A percentile compares a stretch with the other conserved stretches of the same genome.
These are phyloP conservation scores for Ganoderma lucidum DNA, from an alignment of 1,284 basidiomycete genomes.

Conservation along the genomic window DNA sequence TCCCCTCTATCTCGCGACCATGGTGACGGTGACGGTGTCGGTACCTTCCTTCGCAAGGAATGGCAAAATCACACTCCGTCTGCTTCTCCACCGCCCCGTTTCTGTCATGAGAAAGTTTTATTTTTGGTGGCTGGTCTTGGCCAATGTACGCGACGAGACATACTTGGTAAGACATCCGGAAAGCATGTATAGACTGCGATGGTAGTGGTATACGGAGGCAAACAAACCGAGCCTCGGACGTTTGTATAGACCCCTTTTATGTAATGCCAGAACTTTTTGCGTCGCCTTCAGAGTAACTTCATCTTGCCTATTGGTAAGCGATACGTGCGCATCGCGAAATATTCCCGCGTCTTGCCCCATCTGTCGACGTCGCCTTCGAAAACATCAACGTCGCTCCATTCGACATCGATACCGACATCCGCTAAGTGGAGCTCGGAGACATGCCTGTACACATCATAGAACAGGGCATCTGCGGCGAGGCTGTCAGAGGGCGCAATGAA, in stretches of 20 bases:
- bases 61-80: not conserved
- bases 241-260: not conserved
- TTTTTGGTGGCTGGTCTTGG: slow-evolving; percentile 16
- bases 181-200: not conserved
- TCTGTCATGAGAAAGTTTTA: slow-evolving; percentile 12
- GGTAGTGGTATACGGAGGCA: not conserved
- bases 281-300: slow-evolving; percentile 29
- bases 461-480: slow-evolving; percentile 70
- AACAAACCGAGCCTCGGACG: not conserved
- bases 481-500: slow-evolving; percentile 11
- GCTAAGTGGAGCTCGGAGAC: slow-evolving; percentile 88
- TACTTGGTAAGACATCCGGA: not conserved
- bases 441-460: slow-evolving; percentile 93
- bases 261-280: not conserved
- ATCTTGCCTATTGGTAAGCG: slow-evolving; percentile 66
- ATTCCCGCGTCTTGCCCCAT: slow-evolving; percentile 78
- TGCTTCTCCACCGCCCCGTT: slow-evolving; percentile 17
- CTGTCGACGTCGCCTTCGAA: slow-evolving; percentile 52
- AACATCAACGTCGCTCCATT: slow-evolving; percentile 81
- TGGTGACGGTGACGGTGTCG: slow-evolving; percentile 25
- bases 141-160: slow-evolving; percentile 3
- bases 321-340: slow-evolving; percentile 76
- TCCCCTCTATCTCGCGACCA: slow-evolving; percentile 1
- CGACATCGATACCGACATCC: slow-evolving; percentile 78
- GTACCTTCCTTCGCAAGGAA: slow-evolving; percentile 1